Evolutionary conservation across 371 early-diverging fungal genomes (phyloP), one percentile per base, ranked within the genome.

Genomic region (Vairimorpha necatrix): DNA sequence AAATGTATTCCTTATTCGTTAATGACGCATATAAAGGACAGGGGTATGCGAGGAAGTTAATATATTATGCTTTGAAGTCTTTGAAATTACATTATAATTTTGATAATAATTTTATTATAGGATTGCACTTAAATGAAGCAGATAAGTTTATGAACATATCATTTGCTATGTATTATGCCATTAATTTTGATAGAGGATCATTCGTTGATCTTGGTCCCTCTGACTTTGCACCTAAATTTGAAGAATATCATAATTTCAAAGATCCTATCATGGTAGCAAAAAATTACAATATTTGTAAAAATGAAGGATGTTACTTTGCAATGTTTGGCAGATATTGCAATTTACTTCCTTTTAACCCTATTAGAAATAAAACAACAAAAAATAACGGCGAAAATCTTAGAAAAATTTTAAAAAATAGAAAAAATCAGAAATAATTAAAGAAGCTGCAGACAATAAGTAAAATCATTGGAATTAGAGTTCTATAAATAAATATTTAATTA

Each of bases 61-160:
- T 75, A 47, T 24, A 42, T 39, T 34, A 54, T 54, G 47, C 74
- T 16, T 1, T 56, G 50, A 50, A 66, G 11, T 20, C 32, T 9
- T n/a, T 74, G 26, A 74, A 67, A 50, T 39, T 32, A 1, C 38
- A 56, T 11, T 66, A 66, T 26, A 32, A 38, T 6, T 33, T 66
- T 47, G 42, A 34, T 18, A 47, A 62, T 18, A 58, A 76, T 24
- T 53, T 42, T 38, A 26, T 76, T 1, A 2, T 76, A 9, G 53
- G 39, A 24, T 34, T 76, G n/a, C 76, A 76, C 50, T 24, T 76
- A 14, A 38, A 36, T 42, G 42, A 48, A 47, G 7, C 11, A 18
- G 71, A 69, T 61, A 33, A 48, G 22, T 28, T 16, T 24, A 76
- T 76, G 76, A 42, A 33, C 4, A 39, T 76, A 39, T 39, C 76